Percentiles rank a stretch among this genome's conserved stretches.
These are phyloP conservation scores for Casuarina equisetifolia DNA, from an alignment of 306 rosid species.

Conservation along the genomic window DNA sequence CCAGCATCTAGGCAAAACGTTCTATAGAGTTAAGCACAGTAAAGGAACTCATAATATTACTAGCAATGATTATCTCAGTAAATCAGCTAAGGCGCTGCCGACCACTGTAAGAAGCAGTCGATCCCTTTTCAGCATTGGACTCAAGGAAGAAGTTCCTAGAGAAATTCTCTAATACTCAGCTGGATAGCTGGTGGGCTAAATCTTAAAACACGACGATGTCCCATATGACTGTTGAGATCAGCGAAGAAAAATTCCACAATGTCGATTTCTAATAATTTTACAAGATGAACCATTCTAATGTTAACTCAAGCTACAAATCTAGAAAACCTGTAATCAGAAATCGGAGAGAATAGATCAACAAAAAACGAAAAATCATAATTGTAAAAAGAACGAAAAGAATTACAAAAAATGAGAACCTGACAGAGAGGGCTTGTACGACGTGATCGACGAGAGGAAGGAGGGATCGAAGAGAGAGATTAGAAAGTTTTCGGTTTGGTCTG, in stretches of 20 bases:
- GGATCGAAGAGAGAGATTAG: no score
- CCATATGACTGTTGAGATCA: no score
- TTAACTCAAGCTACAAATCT: neutral
- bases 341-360: neutral
- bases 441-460: neutral
- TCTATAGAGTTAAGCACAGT: neutral
- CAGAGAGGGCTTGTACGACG: neutral
- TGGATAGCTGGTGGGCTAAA: neutral
- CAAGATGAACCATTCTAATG: neutral
- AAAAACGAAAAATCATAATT: neutral
- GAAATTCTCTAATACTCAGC: neutral
- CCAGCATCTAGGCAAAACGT: neutral
- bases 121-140: neutral
- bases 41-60: neutral
- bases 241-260: neutral
- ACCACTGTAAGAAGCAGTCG: neutral
- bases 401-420: neutral
- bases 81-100: neutral
- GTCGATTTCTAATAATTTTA: neutral
- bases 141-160: neutral
- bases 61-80: neutral
- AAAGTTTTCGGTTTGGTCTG: no score
- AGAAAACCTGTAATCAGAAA: neutral
- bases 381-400: neutral
- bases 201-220: no score